Percentiles rank a stretch among this genome's conserved stretches.
These are phyloP conservation scores for Tubosaeta brunneosetosa DNA, from an alignment of 768 basidiomycete species.

Conservation along the genomic window DNA sequence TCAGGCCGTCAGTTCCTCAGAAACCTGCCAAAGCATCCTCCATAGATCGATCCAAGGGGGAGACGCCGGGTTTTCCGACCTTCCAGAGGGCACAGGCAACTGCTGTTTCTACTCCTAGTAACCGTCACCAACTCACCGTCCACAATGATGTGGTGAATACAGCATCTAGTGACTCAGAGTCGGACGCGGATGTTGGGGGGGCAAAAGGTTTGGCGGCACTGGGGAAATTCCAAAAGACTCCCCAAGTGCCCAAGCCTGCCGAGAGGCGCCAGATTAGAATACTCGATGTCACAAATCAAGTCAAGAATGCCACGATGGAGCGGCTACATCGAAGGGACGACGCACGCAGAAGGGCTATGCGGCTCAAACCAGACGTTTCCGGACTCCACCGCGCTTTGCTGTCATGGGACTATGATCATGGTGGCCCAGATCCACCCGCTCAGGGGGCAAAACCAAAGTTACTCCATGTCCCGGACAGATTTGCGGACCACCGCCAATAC, in stretches of 20 bases:
- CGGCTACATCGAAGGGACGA: constrained; percentile 55
- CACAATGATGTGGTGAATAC: constrained; percentile 10
- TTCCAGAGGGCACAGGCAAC: constrained; percentile 36
- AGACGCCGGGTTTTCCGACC: constrained; percentile 37
- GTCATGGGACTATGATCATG: constrained; percentile 81
- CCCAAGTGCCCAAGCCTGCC: constrained; percentile 50
- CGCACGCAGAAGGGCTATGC: constrained; percentile 53
- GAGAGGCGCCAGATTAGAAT: constrained; percentile 63
- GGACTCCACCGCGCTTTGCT: constrained; percentile 72
- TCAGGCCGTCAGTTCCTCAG: constrained; percentile 12
- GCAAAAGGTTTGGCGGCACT: constrained; percentile 49
- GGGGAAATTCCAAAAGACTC: constrained; percentile 55
- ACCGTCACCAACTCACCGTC: constrained; percentile 26
- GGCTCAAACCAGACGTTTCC: constrained; percentile 80
- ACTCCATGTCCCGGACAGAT: constrained; percentile 57
- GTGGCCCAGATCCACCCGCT: constrained; percentile 59
- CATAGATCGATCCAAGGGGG: constrained; percentile 32
- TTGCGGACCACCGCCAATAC: constrained; percentile 64
- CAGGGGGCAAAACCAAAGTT: constrained; percentile 30
- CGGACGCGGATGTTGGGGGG: constrained; percentile 42
- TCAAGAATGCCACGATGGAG: constrained; percentile 42
- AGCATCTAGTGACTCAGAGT: constrained; percentile 45
- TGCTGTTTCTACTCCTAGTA: constrained; percentile 32
- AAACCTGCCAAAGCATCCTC: constrained; percentile 12
- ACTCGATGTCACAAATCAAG: constrained; percentile 47